These are phyloP conservation scores for Fusarium lateritium DNA, from an alignment of 2,329 filamentous ascomycete species.

Conservation along the genomic window DNA sequence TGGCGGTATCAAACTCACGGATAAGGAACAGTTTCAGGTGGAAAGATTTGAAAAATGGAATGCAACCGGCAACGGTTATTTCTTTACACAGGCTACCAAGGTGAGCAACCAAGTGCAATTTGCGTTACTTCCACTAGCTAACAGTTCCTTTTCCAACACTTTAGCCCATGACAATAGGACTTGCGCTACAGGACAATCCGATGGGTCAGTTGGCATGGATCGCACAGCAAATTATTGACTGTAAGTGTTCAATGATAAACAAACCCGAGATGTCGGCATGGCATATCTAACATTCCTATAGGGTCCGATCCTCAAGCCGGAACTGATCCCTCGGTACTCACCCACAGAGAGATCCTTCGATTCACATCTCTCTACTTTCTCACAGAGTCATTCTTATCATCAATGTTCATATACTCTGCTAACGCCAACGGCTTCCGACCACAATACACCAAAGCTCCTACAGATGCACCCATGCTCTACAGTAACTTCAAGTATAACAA, in stretches of 20 bases:
- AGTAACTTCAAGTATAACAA: slow-evolving; percentile 42
- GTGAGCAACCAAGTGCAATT: not conserved
- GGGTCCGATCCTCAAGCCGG: slow-evolving; percentile 35
- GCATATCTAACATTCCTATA: not conserved
- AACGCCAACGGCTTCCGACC: slow-evolving; percentile 31
- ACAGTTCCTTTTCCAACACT: not conserved
- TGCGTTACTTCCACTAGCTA: not conserved
- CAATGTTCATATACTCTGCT: slow-evolving; percentile 32
- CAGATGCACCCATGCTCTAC: slow-evolving; percentile 35
- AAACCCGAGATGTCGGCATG: not conserved
- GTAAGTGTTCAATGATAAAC: slow-evolving; percentile 16
- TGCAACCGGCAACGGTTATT: slow-evolving; percentile 29
- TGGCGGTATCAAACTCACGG: slow-evolving; percentile 17
- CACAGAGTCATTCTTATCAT: slow-evolving; percentile 43
- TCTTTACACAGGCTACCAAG: slow-evolving; percentile 10
- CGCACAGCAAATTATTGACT: slow-evolving; percentile 56
- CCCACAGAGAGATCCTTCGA: slow-evolving; percentile 39
- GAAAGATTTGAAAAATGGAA: slow-evolving; percentile 8
- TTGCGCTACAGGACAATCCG: slow-evolving; percentile 56
- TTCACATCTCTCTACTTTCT: slow-evolving; percentile 47
- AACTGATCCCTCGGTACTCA: slow-evolving; percentile 37
- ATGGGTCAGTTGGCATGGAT: slow-evolving; percentile 61
- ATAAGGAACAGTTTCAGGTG: slow-evolving; percentile 18
- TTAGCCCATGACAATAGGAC: slow-evolving; percentile 59
- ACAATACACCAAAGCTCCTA: slow-evolving; percentile 27